A percentile compares a stretch with the other conserved stretches of the same genome.
These are phyloP conservation scores for Chaetomium sp. DNA, from an alignment of 2,329 filamentous ascomycete genomes.

Conservation along the genomic window DNA sequence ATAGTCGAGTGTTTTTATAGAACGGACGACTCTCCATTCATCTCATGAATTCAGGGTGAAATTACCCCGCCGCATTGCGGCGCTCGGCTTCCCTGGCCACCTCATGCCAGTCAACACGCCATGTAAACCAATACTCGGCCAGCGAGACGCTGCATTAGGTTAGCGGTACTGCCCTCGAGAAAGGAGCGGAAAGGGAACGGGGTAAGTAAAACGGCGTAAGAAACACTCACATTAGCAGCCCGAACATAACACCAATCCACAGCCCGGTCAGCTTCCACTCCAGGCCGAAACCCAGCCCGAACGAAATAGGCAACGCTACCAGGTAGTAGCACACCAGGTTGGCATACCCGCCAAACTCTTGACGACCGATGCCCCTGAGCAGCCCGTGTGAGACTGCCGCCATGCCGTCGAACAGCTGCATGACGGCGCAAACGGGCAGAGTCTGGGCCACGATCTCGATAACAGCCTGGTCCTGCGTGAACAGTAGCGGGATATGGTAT, in stretches of 20 bases:
- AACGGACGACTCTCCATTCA: too few species aligned
- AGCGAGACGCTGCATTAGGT: constrained; percentile 38
- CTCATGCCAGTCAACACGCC: constrained; percentile 47
- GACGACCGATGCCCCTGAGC: constrained; percentile 77
- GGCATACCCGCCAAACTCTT: constrained; percentile 83
- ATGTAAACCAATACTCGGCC: constrained; percentile 49
- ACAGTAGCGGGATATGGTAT: constrained; percentile 67
- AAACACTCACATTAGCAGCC: constrained; percentile 52
- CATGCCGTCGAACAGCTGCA: constrained; percentile 84
- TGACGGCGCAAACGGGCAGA: constrained; percentile 75
- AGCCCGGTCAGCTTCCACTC: constrained; percentile 72
- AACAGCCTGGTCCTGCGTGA: constrained; percentile 68
- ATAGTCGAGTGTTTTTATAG: too few species aligned
- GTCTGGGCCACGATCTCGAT: constrained; percentile 60
- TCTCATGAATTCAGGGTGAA: too few species aligned
- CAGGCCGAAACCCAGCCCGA: constrained; percentile 69
- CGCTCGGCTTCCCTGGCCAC: constrained; percentile 47
- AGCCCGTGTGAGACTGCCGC: constrained; percentile 76
- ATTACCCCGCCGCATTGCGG: constrained; percentile 35
- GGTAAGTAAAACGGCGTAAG: background rate
- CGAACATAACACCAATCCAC: constrained; percentile 73
- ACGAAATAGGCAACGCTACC: constrained; percentile 77
- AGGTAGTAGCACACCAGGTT: constrained; percentile 83
- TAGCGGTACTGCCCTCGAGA: constrained; percentile 6
- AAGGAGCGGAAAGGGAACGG: background rate